Evolutionary conservation across 805 yeast species (phyloP), one percentile per base, ranked within the genome.

Genomic region (Wickerhamiella allomyrinae): DNA sequence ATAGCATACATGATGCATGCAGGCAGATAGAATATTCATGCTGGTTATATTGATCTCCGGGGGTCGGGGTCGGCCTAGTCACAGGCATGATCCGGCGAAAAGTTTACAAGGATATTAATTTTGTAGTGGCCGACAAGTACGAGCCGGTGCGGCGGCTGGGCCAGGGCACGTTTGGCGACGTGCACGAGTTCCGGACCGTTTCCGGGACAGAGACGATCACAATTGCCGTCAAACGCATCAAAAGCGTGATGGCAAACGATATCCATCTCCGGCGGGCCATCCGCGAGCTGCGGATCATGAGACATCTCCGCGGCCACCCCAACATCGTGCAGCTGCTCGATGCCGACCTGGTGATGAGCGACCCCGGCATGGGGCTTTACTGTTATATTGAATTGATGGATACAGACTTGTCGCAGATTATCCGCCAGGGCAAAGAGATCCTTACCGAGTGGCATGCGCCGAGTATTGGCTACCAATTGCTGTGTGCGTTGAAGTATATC

Each of bases 361-460:
- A 68, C 42, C 91, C 89, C 0, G 84, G 70, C 57, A 89, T 81
- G 46, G 97, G 97, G 0, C 67, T 87, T 21, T 87, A 87, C 57
- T 82, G 95, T 57, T 80, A 77, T 57, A 94, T 86, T 57, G 96
- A 87, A 55, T 65, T 81, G 44, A 74, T 81, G 52, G 94, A 83
- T 51, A 78, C 72, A 55, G 96, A 87, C 58, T 65, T 87, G 48
- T 79, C 87, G 1, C 66, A 74, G 44, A 86, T 87, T n/a, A 79
- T 87, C 31, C 37, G 48, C 20, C 42, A 45, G 13, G 46, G 50
- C 17, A 80, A 79, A 50, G 79, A 77, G 14, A 84, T 79, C 48
- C 74, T 87, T 51, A 75, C 89, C n/a, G 91, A 83, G 47, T 79
- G 77, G 57, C 95, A 86, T 55, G 74, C 84, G 23, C 78, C 77